Evolutionary conservation across 805 yeast genomes (phyloP).

Genomic region (Wickerhamiella sergipiensis): DNA sequence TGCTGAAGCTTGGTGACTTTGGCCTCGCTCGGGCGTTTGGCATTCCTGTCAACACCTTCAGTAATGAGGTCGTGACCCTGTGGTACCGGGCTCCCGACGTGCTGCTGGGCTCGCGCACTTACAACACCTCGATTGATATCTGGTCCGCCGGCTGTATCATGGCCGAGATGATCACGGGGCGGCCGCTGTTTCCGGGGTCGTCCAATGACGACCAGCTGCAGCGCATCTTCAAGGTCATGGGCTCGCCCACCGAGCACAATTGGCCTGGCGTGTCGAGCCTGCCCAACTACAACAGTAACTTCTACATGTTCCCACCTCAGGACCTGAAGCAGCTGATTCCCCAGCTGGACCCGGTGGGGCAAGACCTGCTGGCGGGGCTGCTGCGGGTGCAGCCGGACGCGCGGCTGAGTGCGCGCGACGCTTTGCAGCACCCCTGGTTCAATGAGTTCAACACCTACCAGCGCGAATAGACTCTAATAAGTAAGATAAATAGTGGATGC

Average conservation of each 20-base stretch:
- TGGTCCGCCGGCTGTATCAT: slow-evolving; percentile 98
- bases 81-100: slow-evolving; percentile 99
- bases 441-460: slow-evolving; percentile 40
- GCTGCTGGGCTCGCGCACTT: slow-evolving; percentile 82
- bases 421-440: slow-evolving; percentile 62
- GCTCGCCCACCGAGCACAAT: slow-evolving; percentile 88
- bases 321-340: slow-evolving; percentile 62
- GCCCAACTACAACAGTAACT: slow-evolving; percentile 75
- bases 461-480: no score
- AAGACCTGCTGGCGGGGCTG: slow-evolving; percentile 47
- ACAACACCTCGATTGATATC: slow-evolving; percentile 92
- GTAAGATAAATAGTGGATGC: background rate
- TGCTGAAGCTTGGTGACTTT: slow-evolving; percentile 86
- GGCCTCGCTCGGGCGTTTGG: slow-evolving; percentile 97
- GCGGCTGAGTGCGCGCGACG: slow-evolving; percentile 39
- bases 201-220: slow-evolving; percentile 91
- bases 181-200: slow-evolving; percentile 91
- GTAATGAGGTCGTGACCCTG: slow-evolving; percentile 92
- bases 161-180: slow-evolving; percentile 98
- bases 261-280: slow-evolving; percentile 89
- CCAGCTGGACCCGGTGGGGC: slow-evolving; percentile 53
- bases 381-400: slow-evolving; percentile 41
- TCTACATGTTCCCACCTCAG: slow-evolving; percentile 79
- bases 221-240: slow-evolving; percentile 85
- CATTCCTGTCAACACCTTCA: slow-evolving; percentile 91